Base-by-base conservation (phyloP, 2,329 filamentous ascomycete genomes). In the Ilyonectria mors-panacis region DNA sequence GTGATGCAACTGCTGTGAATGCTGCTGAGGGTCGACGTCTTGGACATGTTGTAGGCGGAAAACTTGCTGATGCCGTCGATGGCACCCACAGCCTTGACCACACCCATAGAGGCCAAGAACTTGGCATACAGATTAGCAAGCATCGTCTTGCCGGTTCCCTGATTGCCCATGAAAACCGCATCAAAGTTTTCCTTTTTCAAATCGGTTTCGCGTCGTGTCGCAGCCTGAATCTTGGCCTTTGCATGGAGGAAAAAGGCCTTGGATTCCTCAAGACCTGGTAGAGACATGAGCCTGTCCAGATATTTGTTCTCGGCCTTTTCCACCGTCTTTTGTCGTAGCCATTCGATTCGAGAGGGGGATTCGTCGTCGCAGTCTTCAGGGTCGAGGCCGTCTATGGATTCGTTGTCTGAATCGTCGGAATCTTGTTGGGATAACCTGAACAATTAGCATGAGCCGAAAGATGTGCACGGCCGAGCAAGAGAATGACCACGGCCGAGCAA, bases 221-320 rank as follows among this genome's bases (percentile, higher is more conserved):
- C 84, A 13, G 82, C 78, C 72, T 90, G 91, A 70, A 91, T 87
- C 1, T 75, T 74, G 2, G 77, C 76, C 48, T 76, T 77, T 44
- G 75, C 67, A 44, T 76, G 68, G 10, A 92, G 77, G 56, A 92
- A 86, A 59, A 89, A 80, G 28, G 81, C 71, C 72, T 93, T 93
- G 42, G 91, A 86, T 5, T 86, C 79, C 71, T 92, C 89, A 0
- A 92, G 80, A 2, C 91, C 90, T 53, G 88, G 86, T 84, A 92
- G 86, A 1, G 80, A 79, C 86, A 92, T 91, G 28, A 93, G 75
- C 0, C 81, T 70, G 70, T 92, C 90, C 1, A 93, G 79, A 2
- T 85, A 82, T n/a, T 80, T 75, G 66, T 89, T 92, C 13, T 77
- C 73, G 1, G 84, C 83, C 23, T 81, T 81, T 59, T 88, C 82